Evolutionary conservation across 208 protist genomes (phyloP).

Genomic region (Endotrypanum monterogeii): DNA sequence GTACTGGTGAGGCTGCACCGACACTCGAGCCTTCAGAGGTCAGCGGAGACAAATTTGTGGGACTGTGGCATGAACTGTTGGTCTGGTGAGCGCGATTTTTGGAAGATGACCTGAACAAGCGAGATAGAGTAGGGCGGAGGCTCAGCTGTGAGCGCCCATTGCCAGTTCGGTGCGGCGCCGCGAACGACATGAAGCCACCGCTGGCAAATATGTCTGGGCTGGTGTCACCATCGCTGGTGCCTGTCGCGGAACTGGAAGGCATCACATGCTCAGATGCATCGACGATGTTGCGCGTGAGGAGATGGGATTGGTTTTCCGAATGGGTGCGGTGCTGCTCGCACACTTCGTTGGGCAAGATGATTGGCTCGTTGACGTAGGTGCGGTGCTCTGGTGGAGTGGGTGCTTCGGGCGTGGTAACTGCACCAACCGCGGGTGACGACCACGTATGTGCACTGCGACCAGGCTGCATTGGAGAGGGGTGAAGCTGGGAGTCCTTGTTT

Average conservation of each 20-base stretch:
- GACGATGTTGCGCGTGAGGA: no score
- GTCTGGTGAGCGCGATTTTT: background rate
- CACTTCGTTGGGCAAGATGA: background rate
- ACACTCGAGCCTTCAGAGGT: background rate
- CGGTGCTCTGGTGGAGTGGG: background rate
- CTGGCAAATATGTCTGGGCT: conserved; percentile 2
- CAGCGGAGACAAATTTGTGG: background rate
- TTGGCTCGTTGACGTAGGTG: background rate
- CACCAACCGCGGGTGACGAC: background rate
- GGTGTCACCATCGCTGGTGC: background rate
- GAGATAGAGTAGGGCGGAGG: background rate
- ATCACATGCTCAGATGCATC: background rate
- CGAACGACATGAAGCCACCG: conserved; percentile 3
- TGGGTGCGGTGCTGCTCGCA: no score
- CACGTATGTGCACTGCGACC: background rate
- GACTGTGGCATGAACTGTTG: background rate
- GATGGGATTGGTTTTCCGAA: background rate
- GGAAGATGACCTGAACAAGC: background rate
- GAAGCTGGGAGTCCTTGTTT: background rate
- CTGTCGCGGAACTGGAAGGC: background rate
- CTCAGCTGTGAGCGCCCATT: background rate
- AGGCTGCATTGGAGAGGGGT: background rate
- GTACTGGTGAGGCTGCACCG: background rate
- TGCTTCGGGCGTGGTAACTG: background rate
- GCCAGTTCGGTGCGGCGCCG: background rate